These are phyloP conservation scores for Monosporozyma solicola DNA, from an alignment of 805 yeast genomes.

Conservation along the genomic window DNA sequence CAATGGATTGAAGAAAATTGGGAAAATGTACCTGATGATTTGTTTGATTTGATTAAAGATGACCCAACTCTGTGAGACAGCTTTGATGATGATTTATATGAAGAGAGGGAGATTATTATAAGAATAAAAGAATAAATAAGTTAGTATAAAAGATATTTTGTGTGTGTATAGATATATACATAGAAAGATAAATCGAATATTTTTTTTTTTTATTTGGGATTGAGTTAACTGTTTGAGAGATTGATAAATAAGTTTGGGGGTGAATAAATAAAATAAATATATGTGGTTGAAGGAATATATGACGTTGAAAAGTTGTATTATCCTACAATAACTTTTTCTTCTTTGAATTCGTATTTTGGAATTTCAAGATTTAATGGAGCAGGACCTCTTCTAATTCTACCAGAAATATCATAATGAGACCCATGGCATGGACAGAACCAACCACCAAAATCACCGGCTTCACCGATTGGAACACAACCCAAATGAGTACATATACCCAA, in stretches of 20 bases:
- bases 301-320: slow-evolving; percentile 30
- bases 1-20: slow-evolving; percentile 27
- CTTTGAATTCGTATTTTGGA: slow-evolving; percentile 82
- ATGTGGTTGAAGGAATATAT: neutral
- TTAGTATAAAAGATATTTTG: neutral
- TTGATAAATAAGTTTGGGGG: slow-evolving; percentile 2
- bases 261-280: slow-evolving; percentile 4
- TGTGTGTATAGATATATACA: slow-evolving; percentile 4
- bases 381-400: slow-evolving; percentile 99
- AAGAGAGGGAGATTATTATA: too few relatives aligned
- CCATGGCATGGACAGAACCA: slow-evolving; percentile 99
- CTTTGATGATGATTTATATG: too few relatives aligned
- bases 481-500: slow-evolving; percentile 98
- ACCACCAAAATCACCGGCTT: slow-evolving; percentile 99
- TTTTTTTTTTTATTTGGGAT: too few relatives aligned
- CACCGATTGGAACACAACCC: slow-evolving; percentile 99
- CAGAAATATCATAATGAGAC: slow-evolving; percentile 99
- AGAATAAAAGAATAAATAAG: neutral
- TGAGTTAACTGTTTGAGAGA: neutral
- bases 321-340: slow-evolving; percentile 83
- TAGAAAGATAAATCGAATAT: neutral
- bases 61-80: slow-evolving; percentile 11
- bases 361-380: slow-evolving; percentile 98
- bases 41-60: slow-evolving; percentile 9
- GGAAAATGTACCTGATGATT: slow-evolving; percentile 32